Base-by-base conservation (phyloP, 2,329 filamentous ascomycete species). In the Alternaria dauci region DNA sequence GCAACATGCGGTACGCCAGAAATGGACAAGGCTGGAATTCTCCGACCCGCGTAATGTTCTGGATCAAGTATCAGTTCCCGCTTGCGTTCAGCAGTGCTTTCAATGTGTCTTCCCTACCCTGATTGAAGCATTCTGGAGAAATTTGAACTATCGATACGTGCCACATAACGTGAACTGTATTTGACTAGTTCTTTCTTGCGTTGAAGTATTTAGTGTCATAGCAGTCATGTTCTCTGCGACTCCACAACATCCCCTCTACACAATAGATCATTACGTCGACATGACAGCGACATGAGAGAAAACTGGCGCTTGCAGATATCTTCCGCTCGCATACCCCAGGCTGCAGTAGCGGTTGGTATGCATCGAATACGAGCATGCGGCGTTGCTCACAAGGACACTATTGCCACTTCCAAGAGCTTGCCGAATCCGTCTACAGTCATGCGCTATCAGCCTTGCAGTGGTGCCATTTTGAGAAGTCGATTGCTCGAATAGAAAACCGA, bases 391-490 rank as follows among this genome's bases (percentile, higher is more conserved):
- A 30, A 50, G 46, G 32, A 20, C 46, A 16, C 34, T n/a, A 14
- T 50, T 38, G 46, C 46, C 46, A 50, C 46, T 50, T 20, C 46
- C 14, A 50, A 34, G 23, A 38, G 32, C 46, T 23, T 23, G 14
- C 8, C 46, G 14, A 12, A 26, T 50, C n/a, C 20, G 8, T 26
- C 20, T 18, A 25, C 38, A 38, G 30, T 26, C 32, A 50, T 50
- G 46, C 46, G 20, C 14, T 50, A 20, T 26, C n/a, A 50, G 46
- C 32, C 30, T 36, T 38, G 46, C 46, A 50, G 46, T 50, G 46
- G 46, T 38, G 32, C 30, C 30, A 18, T 18, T 38, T 50, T 11
- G 46, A 50, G 46, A 50, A 50, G 30, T 50, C 46, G 46, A 50
- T 38, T 36, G 32, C 46, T 32, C 46, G 20, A 50, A 38, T 50